Base-by-base conservation (phyloP, 768 basidiomycete genomes). In the Dacryopinax spathularia region DNA sequence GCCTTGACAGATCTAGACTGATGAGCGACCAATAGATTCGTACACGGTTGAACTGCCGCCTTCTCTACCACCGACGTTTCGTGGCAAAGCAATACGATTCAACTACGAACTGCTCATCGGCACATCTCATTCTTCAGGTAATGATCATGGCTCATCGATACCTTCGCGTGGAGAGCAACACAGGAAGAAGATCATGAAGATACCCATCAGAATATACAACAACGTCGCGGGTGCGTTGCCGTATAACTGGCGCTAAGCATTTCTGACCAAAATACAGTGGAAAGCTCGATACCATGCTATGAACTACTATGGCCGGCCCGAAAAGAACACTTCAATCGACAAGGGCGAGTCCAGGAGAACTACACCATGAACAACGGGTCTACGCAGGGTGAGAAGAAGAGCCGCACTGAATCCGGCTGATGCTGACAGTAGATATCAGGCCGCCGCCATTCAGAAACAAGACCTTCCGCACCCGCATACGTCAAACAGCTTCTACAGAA, bases 21-120 rank as follows among this genome's bases (percentile, higher is more conserved):
- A 13, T 15, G 29, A 66, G 16, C 22, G 1, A 25, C 1, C 12
- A 13, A 25, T 5, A 97, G 94, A 89, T 72, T 85, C 85, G 0
- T 98, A 96, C 73, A 81, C 81, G 1, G 75, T 94, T 13, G 74
- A 76, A 0, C 76, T 99, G 0, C 95, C 96, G 0, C 78, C 82
- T 12, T 82, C 83, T 63, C 77, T 98, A 0, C 96, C 96, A 1
- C 96, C 96, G 0, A 91, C 93, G 0, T 96, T 89, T 75, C 81
- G 83, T 48, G 95, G 96, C 1, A 85, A 88, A 43, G 80, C 86
- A 2, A 78, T 97, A 65, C 81, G 79, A 69, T 94, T 99, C 71
- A 87, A 87, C 2, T 98, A 98, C 70, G 86, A 93, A 67, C 81
- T 99, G 13, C 79, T 88, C n/a, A 81, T 98, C 1, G 93, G 93